Conservation (phyloP, 2,329 filamentous ascomycete species). For the Trichoderma koningiopsis region DNA sequence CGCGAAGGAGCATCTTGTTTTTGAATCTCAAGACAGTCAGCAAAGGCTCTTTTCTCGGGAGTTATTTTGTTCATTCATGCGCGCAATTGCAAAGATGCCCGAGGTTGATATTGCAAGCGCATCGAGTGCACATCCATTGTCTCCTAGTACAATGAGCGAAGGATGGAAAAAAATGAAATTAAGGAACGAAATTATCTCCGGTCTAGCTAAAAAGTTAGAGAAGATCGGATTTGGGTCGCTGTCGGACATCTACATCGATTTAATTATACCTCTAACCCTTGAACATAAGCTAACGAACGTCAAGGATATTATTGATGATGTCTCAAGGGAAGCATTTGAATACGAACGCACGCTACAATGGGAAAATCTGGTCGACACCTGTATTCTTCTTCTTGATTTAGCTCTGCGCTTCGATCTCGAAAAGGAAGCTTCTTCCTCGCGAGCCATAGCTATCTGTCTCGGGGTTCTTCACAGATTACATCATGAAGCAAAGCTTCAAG, state of each 20-base stretch:
- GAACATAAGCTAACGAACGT: neutral
- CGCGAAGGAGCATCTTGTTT: neutral
- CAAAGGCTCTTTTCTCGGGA: conserved; percentile 31
- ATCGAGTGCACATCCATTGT: neutral
- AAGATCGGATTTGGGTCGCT: neutral
- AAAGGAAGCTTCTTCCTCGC: neutral
- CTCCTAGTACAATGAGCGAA: neutral
- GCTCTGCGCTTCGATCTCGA: neutral
- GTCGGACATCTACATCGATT: neutral
- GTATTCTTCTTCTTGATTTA: neutral
- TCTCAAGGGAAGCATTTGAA: neutral
- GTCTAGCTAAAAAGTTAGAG: neutral
- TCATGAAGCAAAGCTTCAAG: neutral
- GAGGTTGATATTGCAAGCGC: neutral
- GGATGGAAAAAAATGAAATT: neutral
- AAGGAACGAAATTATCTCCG: neutral
- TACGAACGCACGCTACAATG: neutral
- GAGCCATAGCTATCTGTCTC: neutral
- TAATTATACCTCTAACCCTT: conserved; percentile 6
- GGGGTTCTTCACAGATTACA: neutral
- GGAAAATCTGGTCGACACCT: neutral
- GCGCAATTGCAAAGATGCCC: conserved; percentile 30
- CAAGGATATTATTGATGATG: neutral
- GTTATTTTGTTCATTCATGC: conserved; percentile 38
- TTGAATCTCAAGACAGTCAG: neutral